These are phyloP conservation scores for Scopulariopsis brevicaulis DNA, from an alignment of 2,329 filamentous ascomycete species.

Conservation along the genomic window DNA sequence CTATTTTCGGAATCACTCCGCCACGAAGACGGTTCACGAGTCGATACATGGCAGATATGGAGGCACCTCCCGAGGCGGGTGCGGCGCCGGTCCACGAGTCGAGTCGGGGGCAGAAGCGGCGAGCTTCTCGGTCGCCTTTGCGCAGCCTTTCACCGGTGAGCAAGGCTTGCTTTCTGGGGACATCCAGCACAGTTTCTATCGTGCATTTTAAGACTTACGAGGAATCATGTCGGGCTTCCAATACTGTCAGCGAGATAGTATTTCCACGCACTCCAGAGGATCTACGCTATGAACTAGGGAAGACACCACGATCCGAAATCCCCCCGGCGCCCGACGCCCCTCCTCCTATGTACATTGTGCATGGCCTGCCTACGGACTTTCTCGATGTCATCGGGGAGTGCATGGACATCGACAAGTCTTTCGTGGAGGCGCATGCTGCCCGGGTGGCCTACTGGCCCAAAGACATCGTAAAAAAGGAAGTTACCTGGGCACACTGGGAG, in stretches of 20 bases:
- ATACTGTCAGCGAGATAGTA: too few species aligned
- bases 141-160: background rate
- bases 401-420: background rate
- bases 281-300: too few species aligned
- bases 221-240: too few species aligned
- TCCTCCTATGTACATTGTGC: background rate
- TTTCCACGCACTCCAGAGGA: background rate
- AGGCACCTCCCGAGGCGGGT: background rate
- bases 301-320: too few species aligned
- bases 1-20: too few species aligned
- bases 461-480: background rate
- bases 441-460: background rate
- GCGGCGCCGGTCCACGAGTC: background rate
- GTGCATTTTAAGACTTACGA: background rate
- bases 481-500: background rate
- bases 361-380: background rate
- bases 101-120: background rate
- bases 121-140: background rate
- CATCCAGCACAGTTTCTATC: background rate
- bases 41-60: too few species aligned
- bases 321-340: too few species aligned
- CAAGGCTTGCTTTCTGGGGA: background rate
- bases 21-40: too few species aligned
- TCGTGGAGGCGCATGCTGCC: background rate
- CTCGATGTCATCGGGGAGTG: background rate